Evolutionary conservation across 2,329 filamentous ascomycete species (phyloP), one percentile per base, ranked within the genome.

Genomic region (Cordyceps javanica): DNA sequence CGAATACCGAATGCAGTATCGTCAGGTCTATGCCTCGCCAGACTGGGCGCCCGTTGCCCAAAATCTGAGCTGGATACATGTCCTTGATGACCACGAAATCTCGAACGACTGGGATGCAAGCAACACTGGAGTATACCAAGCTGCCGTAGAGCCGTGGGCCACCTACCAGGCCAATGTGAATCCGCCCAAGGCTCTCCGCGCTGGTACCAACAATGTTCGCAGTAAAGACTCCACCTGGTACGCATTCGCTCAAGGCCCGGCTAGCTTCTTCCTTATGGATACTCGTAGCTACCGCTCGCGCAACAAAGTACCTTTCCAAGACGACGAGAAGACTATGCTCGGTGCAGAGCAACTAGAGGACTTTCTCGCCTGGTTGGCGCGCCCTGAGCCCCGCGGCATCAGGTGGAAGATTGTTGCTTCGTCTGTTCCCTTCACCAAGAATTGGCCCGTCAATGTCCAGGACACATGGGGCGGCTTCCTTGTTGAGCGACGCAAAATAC

Each of bases 401-500:
- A 87, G 87, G 66, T 99, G 94, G 93, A 97, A 97, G 75, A 86
- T 99, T 65, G 78, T 99, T 52, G 87, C 92, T 19, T 92, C 89
- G 39, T 92, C 89, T 19, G 89, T 97, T 5, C 94, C 94, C 0
- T 96, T 99, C 69, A 97, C 94, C 7, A 96, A 96, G 75, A 99
- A 99, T 72, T 99, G 94, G 93, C 88, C 85, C 25, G 83, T 96
- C 62, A 93, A 94, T 62, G 85, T 85, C 2, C 80, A 87, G 60
- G 94, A 99, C 68, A 97, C 94, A 0, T 99, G 94, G 94, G 91
- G 90, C 48, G 93, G 93, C 0, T 97, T 96, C 71, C 78, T 97
- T 2, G 75, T 80, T 50, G 94, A 99, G 75, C 86, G 94, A 16
- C 82, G 81, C 55, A 79, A 77, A 57, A 82, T 97, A 26, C 85